Evolutionary conservation across 192 early-diverging fungal genomes (phyloP), one percentile per base, ranked within the genome.

Genomic region (Rhizophagus sp.): DNA sequence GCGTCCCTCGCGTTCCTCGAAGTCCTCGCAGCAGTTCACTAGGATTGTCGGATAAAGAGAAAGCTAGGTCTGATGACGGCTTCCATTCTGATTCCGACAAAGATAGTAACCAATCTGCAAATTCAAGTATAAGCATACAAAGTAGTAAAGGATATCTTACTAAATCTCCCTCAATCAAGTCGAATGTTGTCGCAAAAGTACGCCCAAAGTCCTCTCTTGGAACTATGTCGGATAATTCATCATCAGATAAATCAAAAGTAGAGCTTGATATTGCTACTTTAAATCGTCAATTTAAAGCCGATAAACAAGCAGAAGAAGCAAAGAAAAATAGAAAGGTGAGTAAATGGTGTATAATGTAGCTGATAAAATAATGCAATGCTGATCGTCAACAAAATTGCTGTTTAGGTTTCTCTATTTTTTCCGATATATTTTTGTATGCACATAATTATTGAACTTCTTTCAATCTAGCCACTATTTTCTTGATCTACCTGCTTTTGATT

Each of bases 31-130:
- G 19, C 62, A 69, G 36, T 52, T 57, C 67, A 22, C 1, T 44
- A 10, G 39, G 41, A 27, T 71, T 71, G 24, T 22, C 47, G 6
- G 50, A 79, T 61, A 79, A 61, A 61, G 78, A 71, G 34, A 79
- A 57, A 41, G 11, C 78, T 8, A 79, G 57, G 33, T 79, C 78
- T 62, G 78, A 71, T 15, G 67, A 79, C 27, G 78, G 78, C 12
- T 79, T 79, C 36, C 68, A 71, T 62, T 79, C 78, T 41, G 78
- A 79, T 61, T 79, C 78, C 2, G 77, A 78, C 57, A 68, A 78
- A 71, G 78, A 79, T 61, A 79, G 78, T 25, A 79, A 39, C 62
- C 66, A 76, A 34, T 76, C 75, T 30, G 41, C 47, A 11, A 47
- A 77, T 66, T 77, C 75, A 2, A 79, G 72, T 41, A 62, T 71